These are phyloP conservation scores for Antitrichia curtipendula DNA, from an alignment of 225 moss, liverwort and hornwort species.

Conservation along the genomic window DNA sequence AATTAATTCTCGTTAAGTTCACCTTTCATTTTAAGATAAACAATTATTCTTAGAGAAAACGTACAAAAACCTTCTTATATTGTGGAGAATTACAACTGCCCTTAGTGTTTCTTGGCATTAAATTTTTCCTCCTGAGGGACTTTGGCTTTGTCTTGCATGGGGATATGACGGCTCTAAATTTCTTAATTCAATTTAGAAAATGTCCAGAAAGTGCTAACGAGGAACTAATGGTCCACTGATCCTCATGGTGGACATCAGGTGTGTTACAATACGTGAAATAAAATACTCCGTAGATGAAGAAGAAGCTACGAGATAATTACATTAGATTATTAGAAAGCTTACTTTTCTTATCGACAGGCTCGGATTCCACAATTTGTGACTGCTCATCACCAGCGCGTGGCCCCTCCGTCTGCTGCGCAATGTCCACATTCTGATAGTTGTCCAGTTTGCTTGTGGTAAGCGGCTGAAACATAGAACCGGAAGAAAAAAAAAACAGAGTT, in stretches of 20 bases:
- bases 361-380: conserved; percentile 19
- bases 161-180: background rate
- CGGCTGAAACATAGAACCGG: conserved; percentile 9
- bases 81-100: background rate
- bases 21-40: background rate
- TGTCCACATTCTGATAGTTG: background rate
- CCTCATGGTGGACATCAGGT: background rate
- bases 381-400: conserved; percentile 6
- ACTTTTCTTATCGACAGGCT: background rate
- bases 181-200: background rate
- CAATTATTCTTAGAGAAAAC: background rate
- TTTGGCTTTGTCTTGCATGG: background rate
- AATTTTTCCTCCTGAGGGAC: background rate
- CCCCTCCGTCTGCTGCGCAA: conserved; percentile 20
- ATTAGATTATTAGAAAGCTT: background rate
- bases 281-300: background rate
- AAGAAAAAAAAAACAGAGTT: background rate
- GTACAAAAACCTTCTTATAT: background rate
- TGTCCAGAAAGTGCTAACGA: background rate
- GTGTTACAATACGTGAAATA: background rate
- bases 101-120: background rate
- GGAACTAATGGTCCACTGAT: background rate
- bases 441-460: background rate
- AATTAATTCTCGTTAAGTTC: background rate
- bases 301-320: background rate